Base-by-base conservation (phyloP, 176 grass and related monocot species). In the Luzula sylvatica region DNA sequence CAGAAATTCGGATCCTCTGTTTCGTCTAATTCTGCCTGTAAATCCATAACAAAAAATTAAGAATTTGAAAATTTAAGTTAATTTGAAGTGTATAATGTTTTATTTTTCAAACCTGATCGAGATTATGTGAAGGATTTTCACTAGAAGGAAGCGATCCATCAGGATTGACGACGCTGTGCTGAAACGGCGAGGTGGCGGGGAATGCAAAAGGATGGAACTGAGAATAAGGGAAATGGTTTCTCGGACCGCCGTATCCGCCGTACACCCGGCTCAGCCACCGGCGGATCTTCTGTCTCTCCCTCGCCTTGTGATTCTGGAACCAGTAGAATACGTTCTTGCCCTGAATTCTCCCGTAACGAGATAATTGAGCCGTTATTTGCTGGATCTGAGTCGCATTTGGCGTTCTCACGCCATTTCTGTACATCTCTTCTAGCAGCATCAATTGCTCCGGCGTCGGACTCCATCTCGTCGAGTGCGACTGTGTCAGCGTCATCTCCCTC, bases 391-490 rank as follows among this genome's bases (percentile, higher is more conserved):
- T 12, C 11, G 67, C 54, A 24, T 71, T 71, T 19, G 67, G 67
- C 42, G 67, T 71, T 3, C 53, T 56, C 18, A 71, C 67, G 11
- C 67, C 67, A 22, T 58, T 71, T 38, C 67, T 46, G 45, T 71
- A 71, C 67, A 71, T 71, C 67, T 71, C 67, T 58, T 71, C 67
- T 24, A 71, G 67, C 48, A 71, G 53, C 67, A 71, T 71, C 16
- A 71, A 53, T 38, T 71, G 67, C 44, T 71, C 67, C 27, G 67
- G 67, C 15, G 67, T 71, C 17, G 67, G 67, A 15, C 67, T 58
- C 67, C 67, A 71, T 40, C 67, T 58, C 13, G 67, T 71, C 1
- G 67, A 71, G 41, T 56, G 67, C 27, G 67, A 16, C 41, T 71
- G 67, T 49, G 67, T 28, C 4, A 47, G 60, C 53, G 56, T 42